Base-by-base conservation (phyloP, 1,139 yeast species). In the Suhomyces bokatorum region DNA sequence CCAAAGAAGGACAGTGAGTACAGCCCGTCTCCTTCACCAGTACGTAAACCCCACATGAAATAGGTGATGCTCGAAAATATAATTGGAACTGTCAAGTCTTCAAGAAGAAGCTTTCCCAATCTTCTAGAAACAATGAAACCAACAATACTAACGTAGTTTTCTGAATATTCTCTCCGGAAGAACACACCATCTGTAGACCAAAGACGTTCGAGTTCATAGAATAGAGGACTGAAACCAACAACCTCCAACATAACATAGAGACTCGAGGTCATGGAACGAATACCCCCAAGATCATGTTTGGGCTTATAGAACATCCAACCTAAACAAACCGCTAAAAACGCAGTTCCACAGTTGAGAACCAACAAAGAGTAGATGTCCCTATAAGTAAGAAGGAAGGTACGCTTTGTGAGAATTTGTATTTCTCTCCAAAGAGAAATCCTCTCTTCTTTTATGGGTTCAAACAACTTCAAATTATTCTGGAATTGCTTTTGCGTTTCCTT, bases 271-370 rank as follows among this genome's bases (percentile, higher is more conserved):
- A 70, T 67, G 0, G 95, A 76, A 50, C 96, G 67, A 6, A 87
- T 77, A 7, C 96, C 96, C 0, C 85, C 77, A 26, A 83, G 55
- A 12, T 82, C 74, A 3, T 77, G 76, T 16, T 73, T 78, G 0
- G 93, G 89, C 52, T 78, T 77, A 60, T 67, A 85, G 57, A 84
- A 89, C 46, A 87, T 76, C 90, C 95, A 87, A 0, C 96, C 96
- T 39, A 79, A 68, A 22, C 82, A 66, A 1, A 81, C 57, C 0
- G 86, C 90, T 60, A 87, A 68, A 4, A 83, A 49, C 0, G 77
- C 49, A 0, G 85, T 73, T 38, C 86, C 88, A n/a, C 78, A 58
- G 15, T 80, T 61, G 15, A 85, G 66, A 0, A 87, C 81, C 6
- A 71, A 44, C 37, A 81, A 65, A 0, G 88, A 82, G 45, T 72